These are phyloP conservation scores for Trichoderma asperellum DNA, from an alignment of 2,329 filamentous ascomycete genomes.

Conservation along the genomic window DNA sequence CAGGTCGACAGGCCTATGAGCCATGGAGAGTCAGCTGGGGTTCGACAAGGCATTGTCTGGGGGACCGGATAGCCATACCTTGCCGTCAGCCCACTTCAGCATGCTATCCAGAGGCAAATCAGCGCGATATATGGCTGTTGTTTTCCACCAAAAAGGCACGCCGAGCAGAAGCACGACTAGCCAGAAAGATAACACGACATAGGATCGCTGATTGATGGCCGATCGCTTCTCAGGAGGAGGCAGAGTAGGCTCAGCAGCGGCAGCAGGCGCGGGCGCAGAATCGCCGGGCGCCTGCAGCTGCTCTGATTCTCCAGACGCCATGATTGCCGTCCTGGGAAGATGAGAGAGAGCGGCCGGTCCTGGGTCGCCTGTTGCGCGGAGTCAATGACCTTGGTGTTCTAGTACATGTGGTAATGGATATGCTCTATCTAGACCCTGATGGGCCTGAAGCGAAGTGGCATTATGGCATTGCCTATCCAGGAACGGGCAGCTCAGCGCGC, in stretches of 20 bases:
- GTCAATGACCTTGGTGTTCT: background rate
- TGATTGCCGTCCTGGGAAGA: constrained; percentile 25
- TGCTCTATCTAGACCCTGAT: background rate
- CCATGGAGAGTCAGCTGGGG: background rate
- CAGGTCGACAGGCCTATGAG: constrained; percentile 77
- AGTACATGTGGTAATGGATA: background rate
- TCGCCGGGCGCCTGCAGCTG: constrained; percentile 30
- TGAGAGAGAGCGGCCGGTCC: background rate
- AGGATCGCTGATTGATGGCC: constrained; percentile 69
- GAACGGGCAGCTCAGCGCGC: constrained; percentile 1
- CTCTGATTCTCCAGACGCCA: constrained; percentile 26
- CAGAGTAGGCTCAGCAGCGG: constrained; percentile 36
- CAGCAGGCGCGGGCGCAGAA: constrained; percentile 32
- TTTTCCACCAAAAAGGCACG: constrained; percentile 93
- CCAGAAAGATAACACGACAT: constrained; percentile 90
- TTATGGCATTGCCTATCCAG: constrained; percentile 3
- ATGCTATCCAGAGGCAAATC: constrained; percentile 81
- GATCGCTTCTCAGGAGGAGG: constrained; percentile 79
- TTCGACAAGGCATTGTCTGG: background rate
- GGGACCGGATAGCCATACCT: constrained; percentile 57
- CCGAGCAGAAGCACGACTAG: constrained; percentile 79
- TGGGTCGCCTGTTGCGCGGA: constrained; percentile 6
- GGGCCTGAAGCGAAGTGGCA: constrained; percentile 16
- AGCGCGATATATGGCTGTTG: constrained; percentile 89
- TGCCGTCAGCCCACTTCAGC: constrained; percentile 89